phyloP scores from a whole-genome alignment of 176 grass and related monocot species.

The Oryza punctata region DNA sequence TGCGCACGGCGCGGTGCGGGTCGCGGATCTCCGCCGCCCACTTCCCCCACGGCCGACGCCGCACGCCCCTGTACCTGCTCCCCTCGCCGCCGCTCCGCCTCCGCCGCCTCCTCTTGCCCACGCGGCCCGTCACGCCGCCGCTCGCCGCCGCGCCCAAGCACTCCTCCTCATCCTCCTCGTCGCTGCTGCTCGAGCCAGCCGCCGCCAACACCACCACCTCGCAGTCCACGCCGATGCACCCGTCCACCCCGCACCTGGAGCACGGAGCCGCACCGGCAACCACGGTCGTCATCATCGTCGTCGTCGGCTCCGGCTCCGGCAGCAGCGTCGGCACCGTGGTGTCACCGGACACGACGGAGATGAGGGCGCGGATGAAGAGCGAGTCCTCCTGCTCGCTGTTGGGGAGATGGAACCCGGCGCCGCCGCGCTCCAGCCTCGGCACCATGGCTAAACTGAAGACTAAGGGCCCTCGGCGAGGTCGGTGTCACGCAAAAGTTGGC shows the following conservation, averaged over 20 bases:
- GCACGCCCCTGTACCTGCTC: slow-evolving; percentile 68
- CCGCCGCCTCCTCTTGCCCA: slow-evolving; percentile 38
- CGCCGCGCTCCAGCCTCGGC: slow-evolving; percentile 46
- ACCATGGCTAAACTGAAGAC: slow-evolving; percentile 40
- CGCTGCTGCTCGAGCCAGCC: slow-evolving; percentile 31
- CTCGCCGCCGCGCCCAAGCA: not conserved
- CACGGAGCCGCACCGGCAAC: slow-evolving; percentile 18
- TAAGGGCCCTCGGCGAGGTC: not conserved
- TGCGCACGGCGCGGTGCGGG: slow-evolving; percentile 66
- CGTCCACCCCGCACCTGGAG: slow-evolving; percentile 42
- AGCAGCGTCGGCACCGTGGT: slow-evolving; percentile 8
- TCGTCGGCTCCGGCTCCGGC: no score
- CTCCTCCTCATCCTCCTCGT: slow-evolving; percentile 12
- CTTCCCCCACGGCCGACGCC: slow-evolving; percentile 75
- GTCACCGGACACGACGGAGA: slow-evolving; percentile 66
- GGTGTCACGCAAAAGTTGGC: not conserved
- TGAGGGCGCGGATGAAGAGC: slow-evolving; percentile 71
- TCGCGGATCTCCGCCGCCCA: slow-evolving; percentile 93
- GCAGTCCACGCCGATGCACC: slow-evolving; percentile 51
- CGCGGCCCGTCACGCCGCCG: slow-evolving; percentile 23
- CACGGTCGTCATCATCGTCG: not conserved
- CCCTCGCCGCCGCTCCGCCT: slow-evolving; percentile 11
- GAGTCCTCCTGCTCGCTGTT: slow-evolving; percentile 75
- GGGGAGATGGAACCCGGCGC: slow-evolving; percentile 55
- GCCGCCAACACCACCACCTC: not conserved